These are phyloP conservation scores for Coniochaeta ligniaria DNA, from an alignment of 2,329 filamentous ascomycete genomes.

Conservation along the genomic window DNA sequence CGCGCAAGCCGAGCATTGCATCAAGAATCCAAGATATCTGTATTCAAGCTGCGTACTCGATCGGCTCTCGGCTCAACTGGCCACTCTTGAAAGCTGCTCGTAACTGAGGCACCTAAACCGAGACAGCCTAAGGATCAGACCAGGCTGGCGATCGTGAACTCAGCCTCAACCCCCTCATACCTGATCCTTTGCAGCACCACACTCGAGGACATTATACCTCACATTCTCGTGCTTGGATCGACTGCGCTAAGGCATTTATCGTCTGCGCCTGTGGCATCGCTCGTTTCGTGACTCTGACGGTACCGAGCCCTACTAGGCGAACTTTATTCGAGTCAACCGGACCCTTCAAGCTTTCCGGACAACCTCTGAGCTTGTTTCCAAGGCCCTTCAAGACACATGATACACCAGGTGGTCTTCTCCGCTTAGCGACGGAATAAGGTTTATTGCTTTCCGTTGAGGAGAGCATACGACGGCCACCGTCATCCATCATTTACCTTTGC, in stretches of 20 bases:
- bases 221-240: not conserved
- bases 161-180: not conserved
- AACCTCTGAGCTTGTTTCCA: not conserved
- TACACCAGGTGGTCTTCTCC: not conserved
- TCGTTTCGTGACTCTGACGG: not conserved
- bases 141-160: not conserved
- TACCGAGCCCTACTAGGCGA: not conserved
- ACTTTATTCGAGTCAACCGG: not conserved
- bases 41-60: too few species aligned
- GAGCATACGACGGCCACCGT: too few species aligned
- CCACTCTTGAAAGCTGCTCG: not conserved
- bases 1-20: not conserved
- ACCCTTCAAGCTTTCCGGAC: not conserved
- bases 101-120: not conserved
- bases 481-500: too few species aligned
- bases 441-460: not conserved
- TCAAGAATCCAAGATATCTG: not conserved
- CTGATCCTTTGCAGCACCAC: not conserved
- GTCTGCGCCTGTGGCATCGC: not conserved
- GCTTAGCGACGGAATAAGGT: not conserved
- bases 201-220: not conserved
- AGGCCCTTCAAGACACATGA: not conserved
- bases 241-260: not conserved
- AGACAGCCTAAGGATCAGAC: not conserved
- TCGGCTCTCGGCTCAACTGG: not conserved